Evolutionary conservation across 805 yeast genomes (phyloP), one percentile per base, ranked within the genome.

Genomic region (Yarrowia sp.): DNA sequence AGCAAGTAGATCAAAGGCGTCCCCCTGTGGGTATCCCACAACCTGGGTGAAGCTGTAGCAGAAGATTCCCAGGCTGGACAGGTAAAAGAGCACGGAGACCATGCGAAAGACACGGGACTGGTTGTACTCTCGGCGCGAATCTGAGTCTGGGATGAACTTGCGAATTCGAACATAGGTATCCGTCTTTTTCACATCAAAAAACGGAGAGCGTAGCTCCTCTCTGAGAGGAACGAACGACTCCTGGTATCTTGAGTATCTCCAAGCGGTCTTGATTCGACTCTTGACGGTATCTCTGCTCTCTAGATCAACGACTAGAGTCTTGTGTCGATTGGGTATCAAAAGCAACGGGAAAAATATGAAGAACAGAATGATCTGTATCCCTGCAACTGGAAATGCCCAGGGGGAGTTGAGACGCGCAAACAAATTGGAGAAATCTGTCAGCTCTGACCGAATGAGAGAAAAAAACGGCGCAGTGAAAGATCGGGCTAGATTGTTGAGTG

Each of bases 331-430:
- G 49, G 72, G 72, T 12, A 70, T 30, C 34, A 70, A 36, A 5
- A 70, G 67, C 39, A 69, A 65, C 4, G 71, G 70, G 39, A 68
- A 60, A 14, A 70, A 68, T 14, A 69, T 36, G 38, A 64, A 38
- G 44, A 70, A 70, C 12, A 70, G 58, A n/a, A 67, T 42, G 19
- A 70, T 66, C 40, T 70, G 71, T 12, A 70, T 68, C 43, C 70
- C 38, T 24, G 72, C 71, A 7, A 70, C 71, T 1, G 72, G 72
- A 17, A 70, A 65, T 0, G 72, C 71, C 72, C 72, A 70, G 9
- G 72, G 72, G 1, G 71, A 69, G 42, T 70, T 69, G 19, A 70
- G 68, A 13, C 70, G 58, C 8, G 71, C 68, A 38, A 70, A 67
- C 12, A 70, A 63, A 12, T 69, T 66, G 39, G 65, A 55, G 9